phyloP scores from a whole-genome alignment of 78 protist genomes.

The Emiliania huxleyi region DNA sequence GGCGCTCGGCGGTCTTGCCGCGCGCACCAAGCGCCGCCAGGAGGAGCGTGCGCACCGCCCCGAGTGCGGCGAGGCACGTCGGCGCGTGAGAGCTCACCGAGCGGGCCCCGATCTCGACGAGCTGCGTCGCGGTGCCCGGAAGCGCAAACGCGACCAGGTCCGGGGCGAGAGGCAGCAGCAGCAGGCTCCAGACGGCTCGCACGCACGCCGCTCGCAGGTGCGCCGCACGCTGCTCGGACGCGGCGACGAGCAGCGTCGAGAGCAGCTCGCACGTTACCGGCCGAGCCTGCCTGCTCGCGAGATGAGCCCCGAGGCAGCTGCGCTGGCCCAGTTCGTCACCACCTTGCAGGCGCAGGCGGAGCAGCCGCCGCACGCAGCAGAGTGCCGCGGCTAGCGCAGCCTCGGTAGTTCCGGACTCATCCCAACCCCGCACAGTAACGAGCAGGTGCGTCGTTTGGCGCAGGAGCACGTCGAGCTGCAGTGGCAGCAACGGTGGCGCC shows the following conservation, averaged over 20 bases:
- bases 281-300: not conserved
- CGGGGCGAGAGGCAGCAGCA: not conserved
- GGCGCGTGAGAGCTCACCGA: not conserved
- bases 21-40: not conserved
- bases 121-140: not conserved
- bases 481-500: not conserved
- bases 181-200: not conserved
- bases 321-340: no score
- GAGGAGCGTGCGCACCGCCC: not conserved
- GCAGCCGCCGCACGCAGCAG: not conserved
- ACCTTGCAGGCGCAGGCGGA: not conserved
- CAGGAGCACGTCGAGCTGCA: not conserved
- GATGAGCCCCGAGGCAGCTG: not conserved
- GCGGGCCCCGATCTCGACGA: not conserved
- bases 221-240: not conserved
- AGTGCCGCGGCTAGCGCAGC: not conserved
- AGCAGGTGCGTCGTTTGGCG: not conserved
- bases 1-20: not conserved
- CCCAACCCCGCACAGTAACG: not conserved
- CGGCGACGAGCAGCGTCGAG: not conserved
- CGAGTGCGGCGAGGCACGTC: not conserved
- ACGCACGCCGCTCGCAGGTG: not conserved
- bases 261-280: not conserved
- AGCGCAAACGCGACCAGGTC: not conserved
- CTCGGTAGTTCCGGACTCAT: not conserved